phyloP scores from a whole-genome alignment of 2,329 filamentous ascomycete species.

The Fusarium dlaminii region DNA sequence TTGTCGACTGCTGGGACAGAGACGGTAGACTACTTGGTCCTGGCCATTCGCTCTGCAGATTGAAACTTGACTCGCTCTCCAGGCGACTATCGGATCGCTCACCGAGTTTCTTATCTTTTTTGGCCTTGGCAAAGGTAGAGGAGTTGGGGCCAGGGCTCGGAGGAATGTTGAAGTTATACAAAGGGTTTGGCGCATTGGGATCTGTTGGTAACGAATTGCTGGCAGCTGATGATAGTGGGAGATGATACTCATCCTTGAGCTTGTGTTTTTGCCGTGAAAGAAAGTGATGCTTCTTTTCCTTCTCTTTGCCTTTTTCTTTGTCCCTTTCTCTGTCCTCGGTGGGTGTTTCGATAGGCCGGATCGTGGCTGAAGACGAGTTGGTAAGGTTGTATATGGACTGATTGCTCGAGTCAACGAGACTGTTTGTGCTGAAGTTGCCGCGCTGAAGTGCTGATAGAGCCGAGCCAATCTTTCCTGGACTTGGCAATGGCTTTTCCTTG shows the following conservation, averaged over 20 bases:
- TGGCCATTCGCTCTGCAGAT: slow-evolving; percentile 59
- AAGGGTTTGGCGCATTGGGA: slow-evolving; percentile 76
- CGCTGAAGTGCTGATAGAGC: slow-evolving; percentile 73
- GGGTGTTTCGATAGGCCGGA: slow-evolving; percentile 69
- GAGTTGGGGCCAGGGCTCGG: slow-evolving; percentile 74
- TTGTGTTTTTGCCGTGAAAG: slow-evolving; percentile 83
- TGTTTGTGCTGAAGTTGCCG: slow-evolving; percentile 76
- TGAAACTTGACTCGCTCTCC: slow-evolving; percentile 61
- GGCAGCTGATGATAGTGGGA: slow-evolving; percentile 78
- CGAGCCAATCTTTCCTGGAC: slow-evolving; percentile 75
- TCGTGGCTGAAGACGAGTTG: slow-evolving; percentile 81
- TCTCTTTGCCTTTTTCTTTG: slow-evolving; percentile 65
- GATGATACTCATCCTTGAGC: slow-evolving; percentile 76
- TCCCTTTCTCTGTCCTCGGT: slow-evolving; percentile 56
- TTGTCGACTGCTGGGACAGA: slow-evolving; percentile 53
- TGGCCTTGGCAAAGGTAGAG: slow-evolving; percentile 79
- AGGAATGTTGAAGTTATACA: slow-evolving; percentile 82
- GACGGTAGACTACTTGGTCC: slow-evolving; percentile 63
- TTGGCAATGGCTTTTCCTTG: slow-evolving; percentile 74
- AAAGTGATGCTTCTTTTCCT: slow-evolving; percentile 83
- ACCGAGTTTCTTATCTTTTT: slow-evolving; percentile 86
- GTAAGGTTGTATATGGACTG: slow-evolving; percentile 76
- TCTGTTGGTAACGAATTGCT: slow-evolving; percentile 82
- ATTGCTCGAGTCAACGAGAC: slow-evolving; percentile 68
- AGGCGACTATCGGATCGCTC: slow-evolving; percentile 66